phyloP scores from a whole-genome alignment of 805 yeast species.

The Jamesozyma piceae region DNA sequence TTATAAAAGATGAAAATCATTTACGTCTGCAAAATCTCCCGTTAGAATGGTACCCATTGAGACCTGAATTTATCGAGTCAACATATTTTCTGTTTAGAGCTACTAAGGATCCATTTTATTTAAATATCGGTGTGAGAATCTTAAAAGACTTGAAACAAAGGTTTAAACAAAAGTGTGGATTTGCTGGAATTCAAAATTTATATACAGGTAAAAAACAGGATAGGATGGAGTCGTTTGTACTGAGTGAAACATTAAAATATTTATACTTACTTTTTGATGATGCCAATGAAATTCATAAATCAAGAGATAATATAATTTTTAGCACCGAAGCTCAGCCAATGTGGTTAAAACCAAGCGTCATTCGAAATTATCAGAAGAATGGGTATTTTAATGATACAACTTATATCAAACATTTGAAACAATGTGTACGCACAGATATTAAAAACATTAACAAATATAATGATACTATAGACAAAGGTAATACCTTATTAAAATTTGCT shows the following conservation, averaged over 20 bases:
- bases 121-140: slow-evolving; percentile 63
- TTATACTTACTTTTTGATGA: slow-evolving; percentile 71
- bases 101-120: slow-evolving; percentile 74
- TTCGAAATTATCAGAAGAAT: slow-evolving; percentile 20
- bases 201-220: slow-evolving; percentile 54
- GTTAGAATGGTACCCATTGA: slow-evolving; percentile 82
- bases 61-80: slow-evolving; percentile 89
- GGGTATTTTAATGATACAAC: slow-evolving; percentile 15
- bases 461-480: neutral
- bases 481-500: neutral
- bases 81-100: slow-evolving; percentile 77
- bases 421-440: slow-evolving; percentile 4
- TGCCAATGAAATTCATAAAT: slow-evolving; percentile 44
- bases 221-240: slow-evolving; percentile 85
- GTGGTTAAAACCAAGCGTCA: slow-evolving; percentile 46
- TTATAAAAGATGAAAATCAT: neutral
- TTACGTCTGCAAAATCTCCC: slow-evolving; percentile 15
- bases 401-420: slow-evolving; percentile 11
- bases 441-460: neutral
- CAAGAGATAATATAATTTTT: slow-evolving; percentile 40
- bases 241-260: slow-evolving; percentile 82
- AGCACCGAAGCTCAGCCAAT: slow-evolving; percentile 90
- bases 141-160: slow-evolving; percentile 44
- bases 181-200: slow-evolving; percentile 65
- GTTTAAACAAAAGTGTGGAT: slow-evolving; percentile 65